Evolutionary conservation across 768 basidiomycete genomes (phyloP), one percentile per base, ranked within the genome.

Genomic region (Heimioporus sp.): DNA sequence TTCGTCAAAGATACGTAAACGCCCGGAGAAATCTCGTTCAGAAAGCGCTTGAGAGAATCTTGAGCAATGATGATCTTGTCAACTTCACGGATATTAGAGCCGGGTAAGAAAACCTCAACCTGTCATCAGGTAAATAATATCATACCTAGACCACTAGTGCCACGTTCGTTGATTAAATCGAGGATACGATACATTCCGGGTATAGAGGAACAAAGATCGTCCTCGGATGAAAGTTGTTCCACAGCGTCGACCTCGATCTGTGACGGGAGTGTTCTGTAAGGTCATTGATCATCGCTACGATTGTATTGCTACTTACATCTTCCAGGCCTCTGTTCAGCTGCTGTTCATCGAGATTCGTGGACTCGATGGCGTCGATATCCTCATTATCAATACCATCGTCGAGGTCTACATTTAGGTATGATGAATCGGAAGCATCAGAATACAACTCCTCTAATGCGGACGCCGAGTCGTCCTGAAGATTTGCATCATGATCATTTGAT

Each of bases 61-160:
- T 83, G 80, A 5, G 71, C 69, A 32, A 85, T 85, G 59, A 85
- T 78, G 43, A 85, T 75, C 62, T 86, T 86, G 59, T 83, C 82
- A 17, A 83, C 83, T 82, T 53, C 16, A 48, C 4, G 17, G 28
- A 24, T 17, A 40, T 58, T 19, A 56, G 57, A 32, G 13, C 20
- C 24, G 5, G 24, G 7, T 28, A 6, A 28, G 24, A 28, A 28
- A 28, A 1, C 24, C 5, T 1, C 7, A 28, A 7, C 24, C 7
- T 28, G 24, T 11, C 43, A 40, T 24, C 20, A 8, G 32, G 32
- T 21, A 17, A 30, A 11, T 8, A 16, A 34, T 11, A 48, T 34
- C 69, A 48, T 63, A 82, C 83, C 82, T 41, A 82, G 66, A 8
- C 81, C 81, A 5, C 78, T 73, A 32, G 68, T 76, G 9, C 75